Conservation (phyloP, 169 alveolate genomes). For the Plasmodium ovale region DNA sequence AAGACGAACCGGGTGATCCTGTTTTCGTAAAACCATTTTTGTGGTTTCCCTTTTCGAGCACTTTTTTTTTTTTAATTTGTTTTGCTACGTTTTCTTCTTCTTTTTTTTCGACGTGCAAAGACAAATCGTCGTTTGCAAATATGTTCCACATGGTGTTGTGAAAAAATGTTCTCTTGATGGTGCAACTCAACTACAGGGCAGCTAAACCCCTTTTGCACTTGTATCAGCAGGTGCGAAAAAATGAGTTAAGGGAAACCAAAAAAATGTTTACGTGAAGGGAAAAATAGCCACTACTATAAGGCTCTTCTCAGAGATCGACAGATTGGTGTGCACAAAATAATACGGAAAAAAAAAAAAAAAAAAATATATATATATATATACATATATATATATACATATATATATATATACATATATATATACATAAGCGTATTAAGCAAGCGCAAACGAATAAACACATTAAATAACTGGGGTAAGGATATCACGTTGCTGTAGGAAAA, state of each 20-base stretch:
- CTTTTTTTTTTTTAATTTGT: conserved; percentile 5
- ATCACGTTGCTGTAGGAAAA: too few relatives aligned
- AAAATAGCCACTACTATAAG: too few relatives aligned
- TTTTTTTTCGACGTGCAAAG: conserved; percentile 23
- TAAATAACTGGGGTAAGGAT: too few relatives aligned
- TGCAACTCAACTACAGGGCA: too few relatives aligned
- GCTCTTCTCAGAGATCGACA: not conserved
- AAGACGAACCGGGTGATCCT: conserved; percentile 6
- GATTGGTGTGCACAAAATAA: not conserved
- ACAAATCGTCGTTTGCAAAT: conserved; percentile 52
- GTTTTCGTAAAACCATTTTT: conserved; percentile 11
- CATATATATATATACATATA: conserved; percentile 13
- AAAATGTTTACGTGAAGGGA: too few relatives aligned
- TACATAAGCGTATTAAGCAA: not conserved
- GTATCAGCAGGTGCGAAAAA: too few relatives aligned
- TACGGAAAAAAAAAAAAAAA: not conserved
- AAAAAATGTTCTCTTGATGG: too few relatives aligned
- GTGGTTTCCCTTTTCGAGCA: conserved; percentile 1
- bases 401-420: not conserved
- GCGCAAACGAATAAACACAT: not conserved
- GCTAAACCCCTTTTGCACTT: too few relatives aligned
- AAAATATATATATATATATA: not conserved
- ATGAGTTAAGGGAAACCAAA: too few relatives aligned
- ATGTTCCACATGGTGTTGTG: conserved; percentile 74
- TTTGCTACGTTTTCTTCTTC: conserved; percentile 34